Percentiles rank a stretch among this genome's conserved stretches.
phyloP scores from a whole-genome alignment of 768 basidiomycete species.

The Strobilomyces dryophilus region DNA sequence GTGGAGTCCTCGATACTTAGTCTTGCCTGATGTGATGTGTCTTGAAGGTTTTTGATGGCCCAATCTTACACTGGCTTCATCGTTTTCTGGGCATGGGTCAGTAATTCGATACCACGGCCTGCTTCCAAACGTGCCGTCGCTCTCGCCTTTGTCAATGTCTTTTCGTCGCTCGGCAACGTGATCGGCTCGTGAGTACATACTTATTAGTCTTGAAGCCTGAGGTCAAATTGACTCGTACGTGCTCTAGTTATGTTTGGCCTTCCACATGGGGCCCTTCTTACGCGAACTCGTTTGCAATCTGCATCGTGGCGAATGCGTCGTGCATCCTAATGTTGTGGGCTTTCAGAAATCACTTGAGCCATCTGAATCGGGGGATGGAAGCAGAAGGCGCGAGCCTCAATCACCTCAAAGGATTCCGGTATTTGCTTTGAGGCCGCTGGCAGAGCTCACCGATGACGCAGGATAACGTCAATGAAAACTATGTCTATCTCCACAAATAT shows the following conservation, averaged over 20 bases:
- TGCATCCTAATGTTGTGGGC: constrained; percentile 47
- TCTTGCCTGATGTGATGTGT: not conserved
- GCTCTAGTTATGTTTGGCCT: constrained; percentile 61
- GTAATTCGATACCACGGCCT: constrained; percentile 65
- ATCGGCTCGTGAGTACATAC: constrained; percentile 62
- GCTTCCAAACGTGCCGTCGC: constrained; percentile 88
- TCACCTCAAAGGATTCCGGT: constrained; percentile 39
- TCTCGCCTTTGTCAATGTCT: constrained; percentile 76
- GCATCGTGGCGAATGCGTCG: constrained; percentile 52
- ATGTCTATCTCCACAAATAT: too few species aligned
- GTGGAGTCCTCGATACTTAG: constrained; percentile 22
- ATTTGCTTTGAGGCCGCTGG: constrained; percentile 35
- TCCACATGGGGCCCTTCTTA: constrained; percentile 68
- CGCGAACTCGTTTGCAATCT: constrained; percentile 65
- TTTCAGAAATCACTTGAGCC: constrained; percentile 44
- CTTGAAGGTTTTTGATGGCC: constrained; percentile 67
- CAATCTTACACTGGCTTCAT: constrained; percentile 72
- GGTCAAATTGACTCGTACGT: constrained; percentile 4
- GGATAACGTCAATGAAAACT: too few species aligned
- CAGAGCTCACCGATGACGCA: too few species aligned
- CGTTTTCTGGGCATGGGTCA: constrained; percentile 52
- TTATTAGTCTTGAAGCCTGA: not conserved
- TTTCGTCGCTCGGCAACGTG: constrained; percentile 82
- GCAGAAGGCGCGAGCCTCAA: constrained; percentile 34
- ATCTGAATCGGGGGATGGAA: constrained; percentile 39